phyloP scores from a whole-genome alignment of 2,329 filamentous ascomycete genomes.

The Paecilomyces formosus region DNA sequence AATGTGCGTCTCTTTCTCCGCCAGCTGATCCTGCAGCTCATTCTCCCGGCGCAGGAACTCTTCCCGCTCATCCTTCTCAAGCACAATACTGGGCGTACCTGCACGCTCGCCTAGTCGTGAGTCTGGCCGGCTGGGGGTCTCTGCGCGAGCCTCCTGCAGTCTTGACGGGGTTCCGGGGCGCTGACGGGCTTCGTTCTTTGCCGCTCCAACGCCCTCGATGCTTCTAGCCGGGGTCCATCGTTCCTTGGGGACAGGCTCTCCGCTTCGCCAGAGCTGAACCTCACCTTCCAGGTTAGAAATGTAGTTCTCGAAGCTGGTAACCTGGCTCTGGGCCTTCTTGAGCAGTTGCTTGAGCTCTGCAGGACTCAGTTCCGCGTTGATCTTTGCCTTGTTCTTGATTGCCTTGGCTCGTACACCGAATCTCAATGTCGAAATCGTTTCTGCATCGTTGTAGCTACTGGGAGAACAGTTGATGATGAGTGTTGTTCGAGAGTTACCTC shows the following conservation, averaged over 20 bases:
- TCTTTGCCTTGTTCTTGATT: conserved; percentile 99
- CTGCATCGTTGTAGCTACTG: conserved; percentile 93
- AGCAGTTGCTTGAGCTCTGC: conserved; percentile 88
- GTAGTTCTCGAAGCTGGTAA: conserved; percentile 82
- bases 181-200: conserved; percentile 15
- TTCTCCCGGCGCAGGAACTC: conserved; percentile 94
- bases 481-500: conserved; percentile 96
- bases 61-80: conserved; percentile 95
- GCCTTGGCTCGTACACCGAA: conserved; percentile 96
- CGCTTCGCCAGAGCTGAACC: conserved; percentile 77
- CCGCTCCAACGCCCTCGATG: conserved; percentile 42
- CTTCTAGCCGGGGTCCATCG: conserved; percentile 68
- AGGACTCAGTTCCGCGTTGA: conserved; percentile 95
- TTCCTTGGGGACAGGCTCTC: conserved; percentile 82
- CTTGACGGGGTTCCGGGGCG: conserved; percentile 35
- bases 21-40: conserved; percentile 91
- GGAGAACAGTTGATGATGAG: conserved; percentile 99
- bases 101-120: conserved; percentile 70
- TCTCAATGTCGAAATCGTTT: conserved; percentile 83
- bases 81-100: conserved; percentile 74
- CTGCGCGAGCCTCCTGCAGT: conserved; percentile 44
- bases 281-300: conserved; percentile 77
- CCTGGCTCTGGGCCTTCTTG: conserved; percentile 84
- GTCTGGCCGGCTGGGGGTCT: conserved; percentile 55
- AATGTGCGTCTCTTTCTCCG: conserved; percentile 82